A percentile compares a stretch with the other conserved stretches of the same genome.
These are phyloP conservation scores for Capillidium heterosporum DNA, from an alignment of 371 early-diverging fungal species.

Conservation along the genomic window DNA sequence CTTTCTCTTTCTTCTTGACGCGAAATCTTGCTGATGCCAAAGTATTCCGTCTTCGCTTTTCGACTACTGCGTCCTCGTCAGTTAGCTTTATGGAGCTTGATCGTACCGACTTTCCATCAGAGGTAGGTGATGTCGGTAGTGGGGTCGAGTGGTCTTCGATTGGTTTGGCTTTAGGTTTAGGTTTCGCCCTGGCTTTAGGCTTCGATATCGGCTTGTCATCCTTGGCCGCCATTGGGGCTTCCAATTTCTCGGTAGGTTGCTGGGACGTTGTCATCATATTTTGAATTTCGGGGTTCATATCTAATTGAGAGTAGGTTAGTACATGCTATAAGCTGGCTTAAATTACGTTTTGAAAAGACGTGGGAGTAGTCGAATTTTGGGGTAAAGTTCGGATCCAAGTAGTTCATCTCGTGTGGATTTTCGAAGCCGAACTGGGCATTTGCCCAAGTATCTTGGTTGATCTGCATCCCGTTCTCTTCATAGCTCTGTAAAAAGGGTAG, in stretches of 20 bases:
- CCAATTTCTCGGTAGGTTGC: background rate
- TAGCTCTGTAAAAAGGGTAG: background rate
- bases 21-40: conserved; percentile 93
- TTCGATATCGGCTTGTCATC: background rate
- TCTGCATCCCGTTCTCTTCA: background rate
- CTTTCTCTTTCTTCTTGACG: conserved; percentile 75
- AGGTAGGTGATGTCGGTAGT: too few relatives aligned
- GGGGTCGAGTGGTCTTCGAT: background rate
- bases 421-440: background rate
- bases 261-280: too few relatives aligned
- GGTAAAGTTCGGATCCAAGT: background rate
- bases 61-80: conserved; percentile 13
- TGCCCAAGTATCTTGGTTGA: conserved; percentile 4
- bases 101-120: too few relatives aligned
- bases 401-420: background rate
- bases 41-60: conserved; percentile 83
- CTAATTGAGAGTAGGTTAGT: background rate
- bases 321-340: background rate
- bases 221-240: background rate
- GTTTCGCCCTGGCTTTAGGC: background rate
- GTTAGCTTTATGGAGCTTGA: conserved; percentile 12
- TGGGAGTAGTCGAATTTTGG: conserved; percentile 9
- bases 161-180: background rate
- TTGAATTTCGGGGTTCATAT: background rate
- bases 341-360: background rate